Evolutionary conservation across 2,329 filamentous ascomycete genomes (phyloP).

Genomic region (Fusarium caatingaense): DNA sequence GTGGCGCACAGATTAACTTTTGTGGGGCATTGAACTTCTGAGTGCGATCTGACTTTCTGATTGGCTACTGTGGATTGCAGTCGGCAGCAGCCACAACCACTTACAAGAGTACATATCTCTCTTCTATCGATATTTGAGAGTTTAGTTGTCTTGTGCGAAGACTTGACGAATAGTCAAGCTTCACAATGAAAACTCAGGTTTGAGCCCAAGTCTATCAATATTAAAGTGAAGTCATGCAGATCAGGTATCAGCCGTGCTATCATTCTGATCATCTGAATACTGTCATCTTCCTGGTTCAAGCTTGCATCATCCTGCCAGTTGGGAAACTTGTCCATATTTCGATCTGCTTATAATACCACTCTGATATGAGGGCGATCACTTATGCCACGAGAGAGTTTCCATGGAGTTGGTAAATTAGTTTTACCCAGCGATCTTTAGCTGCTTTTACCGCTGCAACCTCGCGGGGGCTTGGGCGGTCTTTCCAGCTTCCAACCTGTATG

Average conservation of each 20-base stretch:
- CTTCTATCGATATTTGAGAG: background rate
- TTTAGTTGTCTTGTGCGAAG: background rate
- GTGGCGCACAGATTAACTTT: constrained; percentile 24
- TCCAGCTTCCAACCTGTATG: background rate
- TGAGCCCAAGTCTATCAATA: background rate
- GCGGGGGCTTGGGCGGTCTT: background rate
- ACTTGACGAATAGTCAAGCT: background rate
- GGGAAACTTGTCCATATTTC: background rate
- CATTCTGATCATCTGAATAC: background rate
- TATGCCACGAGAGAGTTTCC: background rate
- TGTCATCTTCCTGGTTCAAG: background rate
- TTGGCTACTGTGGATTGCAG: constrained; percentile 2
- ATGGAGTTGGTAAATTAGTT: background rate
- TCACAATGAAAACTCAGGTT: background rate
- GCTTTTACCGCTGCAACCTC: background rate
- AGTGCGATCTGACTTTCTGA: background rate
- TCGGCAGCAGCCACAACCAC: background rate
- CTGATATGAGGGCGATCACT: background rate
- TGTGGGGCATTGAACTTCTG: constrained; percentile 19
- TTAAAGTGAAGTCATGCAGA: background rate
- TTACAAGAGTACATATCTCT: background rate
- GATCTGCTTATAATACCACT: background rate
- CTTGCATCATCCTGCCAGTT: too few species aligned
- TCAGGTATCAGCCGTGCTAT: background rate
- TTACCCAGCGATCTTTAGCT: background rate